Conservation (phyloP, 106 monocot species). For the Dendrobium catenatum region DNA sequence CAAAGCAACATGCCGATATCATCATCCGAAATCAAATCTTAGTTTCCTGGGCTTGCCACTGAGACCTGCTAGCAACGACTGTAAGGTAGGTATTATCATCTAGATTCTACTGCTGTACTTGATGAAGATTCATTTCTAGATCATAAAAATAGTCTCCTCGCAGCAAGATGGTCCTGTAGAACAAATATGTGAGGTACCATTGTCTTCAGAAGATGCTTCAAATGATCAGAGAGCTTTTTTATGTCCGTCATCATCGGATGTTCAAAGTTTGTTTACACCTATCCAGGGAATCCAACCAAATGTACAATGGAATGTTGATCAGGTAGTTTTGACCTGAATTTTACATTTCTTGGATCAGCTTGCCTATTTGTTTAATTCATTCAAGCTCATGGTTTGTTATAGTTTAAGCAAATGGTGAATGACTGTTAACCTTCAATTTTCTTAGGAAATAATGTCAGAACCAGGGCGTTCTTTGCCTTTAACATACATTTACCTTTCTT, state of each 20-base stretch:
- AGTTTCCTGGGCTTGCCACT: background rate
- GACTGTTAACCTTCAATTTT: too few relatives aligned
- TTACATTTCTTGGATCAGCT: too few relatives aligned
- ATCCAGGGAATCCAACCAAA: slow-evolving; percentile 11
- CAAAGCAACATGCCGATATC: background rate
- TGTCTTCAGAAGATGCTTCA: slow-evolving; percentile 12
- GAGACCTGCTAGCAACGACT: slow-evolving; percentile 37
- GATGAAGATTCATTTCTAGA: slow-evolving; percentile 7
- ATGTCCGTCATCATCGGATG: background rate
- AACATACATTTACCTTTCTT: too few relatives aligned
- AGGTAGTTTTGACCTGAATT: slow-evolving; percentile 20
- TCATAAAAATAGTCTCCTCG: slow-evolving; percentile 6
- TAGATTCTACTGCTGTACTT: slow-evolving; percentile 31
- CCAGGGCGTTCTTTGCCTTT: too few relatives aligned
- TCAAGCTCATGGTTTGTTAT: too few relatives aligned
- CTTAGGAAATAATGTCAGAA: too few relatives aligned
- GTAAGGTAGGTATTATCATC: slow-evolving; percentile 47
- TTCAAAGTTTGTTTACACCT: slow-evolving; percentile 1
- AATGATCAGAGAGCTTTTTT: slow-evolving; percentile 26
- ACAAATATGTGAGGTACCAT: slow-evolving; percentile 7
- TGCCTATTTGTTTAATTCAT: too few relatives aligned
- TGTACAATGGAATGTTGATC: slow-evolving; percentile 38
- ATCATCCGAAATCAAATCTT: background rate
- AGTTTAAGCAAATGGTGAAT: too few relatives aligned
- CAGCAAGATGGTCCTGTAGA: slow-evolving; percentile 1